Evolutionary conservation across 768 basidiomycete genomes (phyloP).

Genomic region (Boletus insuetus): DNA sequence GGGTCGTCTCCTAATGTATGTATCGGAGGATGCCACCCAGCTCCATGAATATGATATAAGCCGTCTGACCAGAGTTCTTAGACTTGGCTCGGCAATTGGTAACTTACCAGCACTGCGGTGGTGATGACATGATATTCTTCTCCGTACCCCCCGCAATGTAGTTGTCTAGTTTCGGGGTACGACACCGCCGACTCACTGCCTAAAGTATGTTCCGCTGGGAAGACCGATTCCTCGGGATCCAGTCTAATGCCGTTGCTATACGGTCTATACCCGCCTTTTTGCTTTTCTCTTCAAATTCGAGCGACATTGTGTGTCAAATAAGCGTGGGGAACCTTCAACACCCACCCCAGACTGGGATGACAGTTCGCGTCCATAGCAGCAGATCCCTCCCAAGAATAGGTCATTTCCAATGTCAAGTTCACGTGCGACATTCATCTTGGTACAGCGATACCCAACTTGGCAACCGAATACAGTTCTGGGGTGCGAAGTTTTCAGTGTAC

Average conservation of each 20-base stretch:
- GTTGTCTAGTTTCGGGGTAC: background rate
- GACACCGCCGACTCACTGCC: background rate
- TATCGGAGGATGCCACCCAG: slow-evolving; percentile 5
- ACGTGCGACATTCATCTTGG: slow-evolving; percentile 14
- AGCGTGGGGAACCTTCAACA: background rate
- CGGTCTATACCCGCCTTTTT: background rate
- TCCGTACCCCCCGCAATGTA: background rate
- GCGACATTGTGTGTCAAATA: background rate
- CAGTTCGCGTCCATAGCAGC: slow-evolving; percentile 10
- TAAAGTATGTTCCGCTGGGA: background rate
- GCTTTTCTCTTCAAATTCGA: background rate
- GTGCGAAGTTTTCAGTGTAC: no score
- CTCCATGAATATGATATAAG: slow-evolving; percentile 4
- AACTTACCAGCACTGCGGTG: no score
- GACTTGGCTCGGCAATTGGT: background rate
- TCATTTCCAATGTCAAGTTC: slow-evolving; percentile 17
- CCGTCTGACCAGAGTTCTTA: background rate
- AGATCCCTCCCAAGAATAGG: slow-evolving; percentile 18
- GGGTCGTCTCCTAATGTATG: background rate
- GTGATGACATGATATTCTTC: background rate
- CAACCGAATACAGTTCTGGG: background rate
- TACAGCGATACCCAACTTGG: background rate
- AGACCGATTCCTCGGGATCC: background rate
- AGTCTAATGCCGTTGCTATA: background rate
- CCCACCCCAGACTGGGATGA: slow-evolving; percentile 1